Percentiles rank a stretch among this genome's conserved stretches.
Evolutionary conservation across 2,329 filamentous ascomycete genomes (phyloP).

Genomic region (Neospermospora avenae): DNA sequence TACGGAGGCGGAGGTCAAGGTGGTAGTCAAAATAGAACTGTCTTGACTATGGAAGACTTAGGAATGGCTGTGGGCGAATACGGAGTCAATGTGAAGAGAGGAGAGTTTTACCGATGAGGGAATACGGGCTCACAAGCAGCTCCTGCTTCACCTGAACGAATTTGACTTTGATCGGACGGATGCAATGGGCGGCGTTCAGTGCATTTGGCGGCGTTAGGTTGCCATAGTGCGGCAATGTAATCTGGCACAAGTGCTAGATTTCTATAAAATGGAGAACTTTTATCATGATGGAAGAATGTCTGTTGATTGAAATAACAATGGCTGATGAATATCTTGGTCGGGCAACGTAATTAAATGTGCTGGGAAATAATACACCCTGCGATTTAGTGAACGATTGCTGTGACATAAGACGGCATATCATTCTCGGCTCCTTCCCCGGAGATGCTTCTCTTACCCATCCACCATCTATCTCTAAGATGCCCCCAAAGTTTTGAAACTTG

Average conservation of each 20-base stretch:
- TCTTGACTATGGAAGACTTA: constrained; percentile 97
- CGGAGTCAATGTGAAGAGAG: constrained; percentile 93
- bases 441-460: background rate
- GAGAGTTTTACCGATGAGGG: constrained; percentile 84
- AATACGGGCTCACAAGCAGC: background rate
- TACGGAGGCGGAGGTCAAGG: constrained; percentile 88
- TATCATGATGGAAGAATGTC: background rate
- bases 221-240: background rate
- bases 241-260: background rate
- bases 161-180: background rate
- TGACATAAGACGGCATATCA: background rate
- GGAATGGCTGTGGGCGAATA: constrained; percentile 98
- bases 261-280: constrained; percentile 1
- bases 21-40: constrained; percentile 84
- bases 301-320: background rate
- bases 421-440: background rate
- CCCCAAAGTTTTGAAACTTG: background rate
- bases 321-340: background rate
- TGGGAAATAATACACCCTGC: background rate
- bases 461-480: background rate
- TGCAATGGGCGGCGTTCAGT: constrained; percentile 18
- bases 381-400: background rate
- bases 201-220: background rate
- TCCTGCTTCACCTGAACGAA: background rate
- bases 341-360: background rate